Percentiles rank a stretch among this genome's conserved stretches.
Conservation (phyloP, 2,329 filamentous ascomycete genomes). For the Botrytis galanthina region DNA sequence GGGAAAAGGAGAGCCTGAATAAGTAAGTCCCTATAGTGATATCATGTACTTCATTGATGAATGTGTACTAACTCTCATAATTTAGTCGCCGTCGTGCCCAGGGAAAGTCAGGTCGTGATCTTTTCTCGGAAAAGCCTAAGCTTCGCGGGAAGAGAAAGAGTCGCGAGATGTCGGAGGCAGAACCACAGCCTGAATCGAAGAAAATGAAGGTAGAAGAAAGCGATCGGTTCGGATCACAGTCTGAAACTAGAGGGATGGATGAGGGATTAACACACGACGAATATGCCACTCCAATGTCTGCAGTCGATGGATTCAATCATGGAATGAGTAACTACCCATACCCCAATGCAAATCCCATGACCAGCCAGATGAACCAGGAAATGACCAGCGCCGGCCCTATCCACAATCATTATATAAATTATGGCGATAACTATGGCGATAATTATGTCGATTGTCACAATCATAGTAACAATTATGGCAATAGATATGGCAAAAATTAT, state of each 20-base stretch:
- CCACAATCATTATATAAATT: not conserved
- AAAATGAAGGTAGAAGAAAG: not conserved
- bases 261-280: fast-evolving
- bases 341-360: not conserved
- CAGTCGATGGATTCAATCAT: not conserved
- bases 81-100: not conserved
- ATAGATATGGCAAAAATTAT: too few species aligned
- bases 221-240: not conserved
- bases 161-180: not conserved
- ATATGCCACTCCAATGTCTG: not conserved
- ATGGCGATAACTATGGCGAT: not conserved
- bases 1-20: not conserved
- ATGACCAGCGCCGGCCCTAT: not conserved
- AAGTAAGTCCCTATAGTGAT: not conserved
- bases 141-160: not conserved
- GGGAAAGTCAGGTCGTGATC: not conserved
- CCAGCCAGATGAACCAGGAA: not conserved
- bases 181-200: not conserved
- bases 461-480: too few species aligned
- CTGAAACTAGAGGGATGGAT: too few species aligned
- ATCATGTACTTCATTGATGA: not conserved
- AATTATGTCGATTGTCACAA: too few species aligned
- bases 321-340: not conserved
- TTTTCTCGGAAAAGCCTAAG: not conserved
- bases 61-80: not conserved